These are phyloP conservation scores for Fusarium sp. DNA, from an alignment of 2,329 filamentous ascomycete genomes.

Conservation along the genomic window DNA sequence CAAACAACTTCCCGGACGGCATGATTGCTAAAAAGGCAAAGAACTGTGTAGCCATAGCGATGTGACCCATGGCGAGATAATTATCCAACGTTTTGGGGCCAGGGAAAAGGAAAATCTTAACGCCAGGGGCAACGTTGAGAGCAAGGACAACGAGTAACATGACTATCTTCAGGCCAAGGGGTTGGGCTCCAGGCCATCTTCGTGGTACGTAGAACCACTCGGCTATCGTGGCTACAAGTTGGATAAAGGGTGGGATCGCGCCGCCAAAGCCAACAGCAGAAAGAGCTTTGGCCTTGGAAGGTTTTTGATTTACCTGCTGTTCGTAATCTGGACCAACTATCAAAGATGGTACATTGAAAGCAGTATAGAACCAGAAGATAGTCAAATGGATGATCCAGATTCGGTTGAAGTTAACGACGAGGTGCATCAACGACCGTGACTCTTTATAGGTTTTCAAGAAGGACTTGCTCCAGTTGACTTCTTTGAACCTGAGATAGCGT, in stretches of 20 bases:
- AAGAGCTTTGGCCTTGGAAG: constrained; percentile 77
- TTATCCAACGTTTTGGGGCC: constrained; percentile 65
- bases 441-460: constrained; percentile 99
- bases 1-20: constrained; percentile 94
- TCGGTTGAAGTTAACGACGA: constrained; percentile 98
- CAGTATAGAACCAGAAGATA: constrained; percentile 97
- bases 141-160: constrained; percentile 86
- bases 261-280: constrained; percentile 93
- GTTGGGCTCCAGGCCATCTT: constrained; percentile 95
- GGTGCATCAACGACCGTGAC: constrained; percentile 96
- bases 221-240: constrained; percentile 86
- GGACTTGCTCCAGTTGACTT: constrained; percentile 97
- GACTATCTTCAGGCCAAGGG: constrained; percentile 89
- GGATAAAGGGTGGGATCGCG: constrained; percentile 84
- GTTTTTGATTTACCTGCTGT: constrained; percentile 86
- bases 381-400: constrained; percentile 98
- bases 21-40: constrained; percentile 96
- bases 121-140: constrained; percentile 86
- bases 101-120: constrained; percentile 84
- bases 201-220: constrained; percentile 98
- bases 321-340: constrained; percentile 83
- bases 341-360: constrained; percentile 89
- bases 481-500: constrained; percentile 90
- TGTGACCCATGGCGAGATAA: constrained; percentile 90
- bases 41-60: constrained; percentile 88